phyloP scores from a whole-genome alignment of 176 grass and related monocot genomes.

The Cenchrus americanus region DNA sequence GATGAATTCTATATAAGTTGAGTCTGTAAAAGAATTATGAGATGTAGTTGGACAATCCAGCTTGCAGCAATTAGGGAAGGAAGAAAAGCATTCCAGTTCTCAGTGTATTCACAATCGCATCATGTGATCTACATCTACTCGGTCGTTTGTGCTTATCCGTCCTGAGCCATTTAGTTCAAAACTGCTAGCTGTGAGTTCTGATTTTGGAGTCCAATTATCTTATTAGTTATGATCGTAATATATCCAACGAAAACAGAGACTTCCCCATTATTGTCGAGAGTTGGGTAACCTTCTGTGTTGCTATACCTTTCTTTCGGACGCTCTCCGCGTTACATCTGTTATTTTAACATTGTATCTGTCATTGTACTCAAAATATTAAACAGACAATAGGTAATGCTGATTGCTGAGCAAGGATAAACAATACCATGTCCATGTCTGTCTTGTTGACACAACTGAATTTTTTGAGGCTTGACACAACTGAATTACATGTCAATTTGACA shows the following conservation, averaged over 20 bases:
- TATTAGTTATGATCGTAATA: background rate
- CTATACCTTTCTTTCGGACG: background rate
- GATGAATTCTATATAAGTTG: background rate
- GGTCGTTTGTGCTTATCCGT: background rate
- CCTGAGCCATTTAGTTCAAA: background rate
- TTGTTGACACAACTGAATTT: background rate
- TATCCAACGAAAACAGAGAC: background rate
- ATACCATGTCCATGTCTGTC: background rate
- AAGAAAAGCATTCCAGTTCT: background rate
- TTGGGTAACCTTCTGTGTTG: background rate
- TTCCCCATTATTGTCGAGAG: background rate
- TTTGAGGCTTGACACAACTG: background rate
- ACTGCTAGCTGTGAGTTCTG: background rate
- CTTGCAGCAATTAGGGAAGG: background rate
- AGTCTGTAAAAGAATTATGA: background rate
- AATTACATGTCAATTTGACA: background rate
- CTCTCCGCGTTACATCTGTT: background rate
- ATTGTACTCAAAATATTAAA: background rate
- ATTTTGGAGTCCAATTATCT: background rate
- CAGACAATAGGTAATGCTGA: background rate
- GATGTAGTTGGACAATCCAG: background rate
- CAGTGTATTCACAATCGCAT: background rate
- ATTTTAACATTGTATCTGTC: background rate
- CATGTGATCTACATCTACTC: background rate
- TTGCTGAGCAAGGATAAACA: background rate